A percentile compares a stretch with the other conserved stretches of the same genome.
Conservation (phyloP, 2,329 filamentous ascomycete genomes). For the Xylaria sp. region DNA sequence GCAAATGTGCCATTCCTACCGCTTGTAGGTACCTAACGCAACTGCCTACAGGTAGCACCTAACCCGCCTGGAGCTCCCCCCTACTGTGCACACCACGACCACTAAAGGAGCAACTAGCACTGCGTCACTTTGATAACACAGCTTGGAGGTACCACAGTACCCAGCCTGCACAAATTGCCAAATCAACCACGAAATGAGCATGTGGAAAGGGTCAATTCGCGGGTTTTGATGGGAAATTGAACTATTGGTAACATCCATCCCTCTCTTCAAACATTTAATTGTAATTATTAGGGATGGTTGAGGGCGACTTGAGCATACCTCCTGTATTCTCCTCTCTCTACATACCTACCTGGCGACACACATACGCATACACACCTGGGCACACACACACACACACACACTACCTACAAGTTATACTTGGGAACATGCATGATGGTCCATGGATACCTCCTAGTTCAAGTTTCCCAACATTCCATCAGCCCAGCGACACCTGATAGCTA, state of each 20-base stretch:
- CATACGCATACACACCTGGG: neutral
- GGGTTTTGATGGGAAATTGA: conserved; percentile 17
- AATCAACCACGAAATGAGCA: conserved; percentile 21
- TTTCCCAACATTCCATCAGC: conserved; percentile 28
- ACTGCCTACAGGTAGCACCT: conserved; percentile 18
- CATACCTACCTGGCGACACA: conserved; percentile 15
- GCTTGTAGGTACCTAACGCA: conserved; percentile 29
- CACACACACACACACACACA: conserved; percentile 16
- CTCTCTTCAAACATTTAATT: conserved; percentile 3
- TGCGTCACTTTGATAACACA: conserved; percentile 14
- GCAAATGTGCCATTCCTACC: conserved; percentile 37
- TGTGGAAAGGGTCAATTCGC: conserved; percentile 27
- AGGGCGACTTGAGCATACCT: neutral
- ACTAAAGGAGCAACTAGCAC: conserved; percentile 28
- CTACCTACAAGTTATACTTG: conserved; percentile 9
- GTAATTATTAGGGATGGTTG: conserved; percentile 11
- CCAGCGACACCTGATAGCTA: conserved; percentile 8
- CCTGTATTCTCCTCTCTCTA: conserved; percentile 15
- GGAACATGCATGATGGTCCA: conserved; percentile 25
- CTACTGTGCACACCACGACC: conserved; percentile 15
- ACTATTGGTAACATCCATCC: neutral
- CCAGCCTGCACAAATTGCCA: conserved; percentile 22
- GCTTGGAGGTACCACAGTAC: conserved; percentile 14
- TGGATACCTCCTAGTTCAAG: conserved; percentile 19
- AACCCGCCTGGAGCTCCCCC: conserved; percentile 22